Evolutionary conservation across 805 yeast species (phyloP), one percentile per base, ranked within the genome.

Genomic region (Saccharomycodes ludwigii): DNA sequence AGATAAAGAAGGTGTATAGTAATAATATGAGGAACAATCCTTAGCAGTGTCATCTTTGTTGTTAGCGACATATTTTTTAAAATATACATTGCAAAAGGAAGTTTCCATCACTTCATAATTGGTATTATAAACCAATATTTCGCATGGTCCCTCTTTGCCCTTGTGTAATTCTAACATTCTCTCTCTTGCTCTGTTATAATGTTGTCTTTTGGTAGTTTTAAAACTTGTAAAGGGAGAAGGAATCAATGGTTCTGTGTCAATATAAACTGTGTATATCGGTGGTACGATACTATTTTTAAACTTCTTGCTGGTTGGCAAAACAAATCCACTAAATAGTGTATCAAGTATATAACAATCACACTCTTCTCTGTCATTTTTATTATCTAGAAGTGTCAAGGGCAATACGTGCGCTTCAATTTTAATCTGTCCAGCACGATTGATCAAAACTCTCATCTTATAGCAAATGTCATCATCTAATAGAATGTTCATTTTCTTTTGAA

Each of bases 171-270:
- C 38, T 3, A 71, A 46, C 26, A 56, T 41, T 27, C 83, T 58
- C 1, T 50, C 52, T 35, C 96, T 58, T 0, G 94, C 78, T 2
- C 50, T 61, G 27, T 59, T 66, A 50, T 86, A 85, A 28, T 65
- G 71, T 3, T 58, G 59, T 39, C 98, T 63, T 16, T 62, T 55
- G 0, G 95, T 81, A 0, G 97, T 88, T 51, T 88, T 88, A 57
- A 85, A 79, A 4, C 93, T 76, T 0, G 95, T 83, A 54, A 80
- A 82, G 2, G 82, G 81, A 2, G 93, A 71, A 2, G 72, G 66
- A 27, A 65, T 40, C 1, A 69, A 63, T 1, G 73, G 61, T 19
- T 62, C 53, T 0, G 59, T 46, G 47, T 80, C 88, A 4, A 85
- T 44, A 43, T 71, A 73, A 0, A 84, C 73, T 14, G 64, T 69